Conservation (phyloP, 129 eudicot species). For the Pseudognaphalium luteoalbum region DNA sequence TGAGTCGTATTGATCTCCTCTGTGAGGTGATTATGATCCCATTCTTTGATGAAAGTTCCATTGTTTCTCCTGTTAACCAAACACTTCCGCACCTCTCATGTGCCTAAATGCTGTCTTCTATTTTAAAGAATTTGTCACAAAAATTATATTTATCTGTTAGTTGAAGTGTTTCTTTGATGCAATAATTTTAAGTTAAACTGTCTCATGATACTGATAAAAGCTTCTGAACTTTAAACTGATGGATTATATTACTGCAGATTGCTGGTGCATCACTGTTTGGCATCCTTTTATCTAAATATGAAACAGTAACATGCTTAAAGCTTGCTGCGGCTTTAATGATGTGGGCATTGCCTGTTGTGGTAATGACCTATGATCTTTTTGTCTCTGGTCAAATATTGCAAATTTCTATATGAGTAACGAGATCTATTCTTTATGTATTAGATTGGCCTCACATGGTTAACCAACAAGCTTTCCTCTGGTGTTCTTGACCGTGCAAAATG, state of each 20-base stretch:
- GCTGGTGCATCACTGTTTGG: constrained; percentile 97
- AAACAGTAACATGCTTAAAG: constrained; percentile 78
- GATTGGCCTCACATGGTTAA: constrained; percentile 87
- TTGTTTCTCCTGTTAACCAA: background rate
- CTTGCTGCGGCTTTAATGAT: constrained; percentile 85
- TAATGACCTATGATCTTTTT: constrained; percentile 33
- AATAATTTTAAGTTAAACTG: constrained; percentile 7
- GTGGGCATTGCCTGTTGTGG: constrained; percentile 86
- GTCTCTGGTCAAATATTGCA: background rate
- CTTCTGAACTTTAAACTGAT: constrained; percentile 3
- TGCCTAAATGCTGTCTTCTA: background rate
- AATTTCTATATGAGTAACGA: constrained; percentile 13
- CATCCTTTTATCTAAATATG: constrained; percentile 75
- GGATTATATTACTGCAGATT: constrained; percentile 54
- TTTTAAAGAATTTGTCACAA: background rate
- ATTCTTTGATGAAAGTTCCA: background rate
- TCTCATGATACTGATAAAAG: constrained; percentile 2
- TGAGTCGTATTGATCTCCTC: constrained; percentile 88
- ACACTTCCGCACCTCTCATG: background rate
- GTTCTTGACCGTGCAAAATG: constrained; percentile 86
- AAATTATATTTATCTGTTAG: background rate
- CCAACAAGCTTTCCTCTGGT: constrained; percentile 87
- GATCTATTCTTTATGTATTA: constrained; percentile 28
- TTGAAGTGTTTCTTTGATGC: constrained; percentile 1
- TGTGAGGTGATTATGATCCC: constrained; percentile 69